These are phyloP conservation scores for Ustilago cynodontis DNA, from an alignment of 1,284 basidiomycete genomes.

Conservation along the genomic window DNA sequence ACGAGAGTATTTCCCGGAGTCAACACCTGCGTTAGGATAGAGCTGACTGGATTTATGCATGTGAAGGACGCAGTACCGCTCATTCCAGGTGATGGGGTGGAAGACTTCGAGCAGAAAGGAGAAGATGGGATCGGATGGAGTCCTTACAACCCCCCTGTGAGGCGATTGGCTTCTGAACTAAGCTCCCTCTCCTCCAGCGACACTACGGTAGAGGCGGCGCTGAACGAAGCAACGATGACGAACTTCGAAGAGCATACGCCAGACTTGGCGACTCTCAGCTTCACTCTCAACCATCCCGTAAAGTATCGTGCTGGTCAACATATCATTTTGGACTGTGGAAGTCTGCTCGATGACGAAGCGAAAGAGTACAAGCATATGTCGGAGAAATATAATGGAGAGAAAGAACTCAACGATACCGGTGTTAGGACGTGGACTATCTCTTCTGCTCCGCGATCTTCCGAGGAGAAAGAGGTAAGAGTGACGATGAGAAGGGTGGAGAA, in stretches of 20 bases:
- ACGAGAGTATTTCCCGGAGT: conserved; percentile 27
- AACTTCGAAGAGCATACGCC: conserved; percentile 15
- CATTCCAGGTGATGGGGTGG: conserved; percentile 9
- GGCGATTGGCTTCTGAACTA: conserved; percentile 28
- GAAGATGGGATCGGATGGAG: conserved; percentile 46
- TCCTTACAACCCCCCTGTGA: conserved; percentile 45
- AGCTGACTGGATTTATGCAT: conserved; percentile 36
- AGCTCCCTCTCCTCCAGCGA: neutral
- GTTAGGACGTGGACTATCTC: conserved; percentile 48
- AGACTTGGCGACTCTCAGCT: conserved; percentile 29
- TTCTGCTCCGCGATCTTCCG: conserved; percentile 23
- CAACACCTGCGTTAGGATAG: conserved; percentile 21
- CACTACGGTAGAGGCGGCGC: neutral
- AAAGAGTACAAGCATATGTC: conserved; percentile 52
- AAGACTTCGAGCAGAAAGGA: conserved; percentile 23
- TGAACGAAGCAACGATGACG: conserved; percentile 17
- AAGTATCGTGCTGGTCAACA: conserved; percentile 41
- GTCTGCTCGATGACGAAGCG: conserved; percentile 22
- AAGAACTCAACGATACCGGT: conserved; percentile 46
- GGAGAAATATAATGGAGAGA: conserved; percentile 37
- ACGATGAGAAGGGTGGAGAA: conserved; percentile 33
- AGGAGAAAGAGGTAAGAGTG: conserved; percentile 12
- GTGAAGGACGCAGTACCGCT: conserved; percentile 36
- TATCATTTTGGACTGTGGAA: conserved; percentile 41
- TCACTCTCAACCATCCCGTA: conserved; percentile 22